Conservation (phyloP, 2,329 filamentous ascomycete genomes). For the Pestalotiopsis fici region DNA sequence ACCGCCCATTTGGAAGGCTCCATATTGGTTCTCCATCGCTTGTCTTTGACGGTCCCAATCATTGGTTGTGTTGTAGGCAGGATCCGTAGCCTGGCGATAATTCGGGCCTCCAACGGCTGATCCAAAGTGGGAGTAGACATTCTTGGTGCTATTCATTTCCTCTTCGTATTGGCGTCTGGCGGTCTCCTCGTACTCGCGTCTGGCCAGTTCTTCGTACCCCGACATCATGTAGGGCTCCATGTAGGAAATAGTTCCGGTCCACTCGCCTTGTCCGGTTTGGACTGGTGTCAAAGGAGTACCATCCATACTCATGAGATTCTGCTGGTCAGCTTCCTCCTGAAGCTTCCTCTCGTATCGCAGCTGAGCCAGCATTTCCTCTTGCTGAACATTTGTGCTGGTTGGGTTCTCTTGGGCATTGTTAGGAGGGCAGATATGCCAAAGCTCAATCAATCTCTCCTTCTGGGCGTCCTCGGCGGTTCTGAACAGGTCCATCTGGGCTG, state of each 20-base stretch:
- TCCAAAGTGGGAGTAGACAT: conserved; percentile 46
- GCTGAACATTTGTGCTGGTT: conserved; percentile 52
- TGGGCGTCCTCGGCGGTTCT: conserved; percentile 72
- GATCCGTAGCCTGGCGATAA: conserved; percentile 64
- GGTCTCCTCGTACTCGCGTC: conserved; percentile 62
- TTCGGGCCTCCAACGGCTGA: conserved; percentile 34
- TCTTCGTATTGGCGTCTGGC: conserved; percentile 34
- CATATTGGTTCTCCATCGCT: conserved; percentile 71
- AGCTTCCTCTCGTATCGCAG: conserved; percentile 58
- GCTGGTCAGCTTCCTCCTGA: conserved; percentile 43
- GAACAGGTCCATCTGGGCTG: conserved; percentile 78
- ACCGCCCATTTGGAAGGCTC: conserved; percentile 54
- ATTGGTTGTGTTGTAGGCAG: conserved; percentile 58
- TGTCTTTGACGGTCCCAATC: conserved; percentile 50
- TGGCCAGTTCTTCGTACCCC: conserved; percentile 74
- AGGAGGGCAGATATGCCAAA: conserved; percentile 82
- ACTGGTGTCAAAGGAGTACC: conserved; percentile 49
- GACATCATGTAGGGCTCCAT: conserved; percentile 83
- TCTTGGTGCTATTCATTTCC: conserved; percentile 32
- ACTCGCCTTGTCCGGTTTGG: conserved; percentile 55
- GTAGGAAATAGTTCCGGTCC: conserved; percentile 45
- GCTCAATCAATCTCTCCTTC: conserved; percentile 73
- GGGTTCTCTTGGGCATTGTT: conserved; percentile 56
- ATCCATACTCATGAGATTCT: conserved; percentile 52
- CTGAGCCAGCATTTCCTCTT: conserved; percentile 60